Base-by-base conservation (phyloP, 2,329 filamentous ascomycete species). In the Coniochaeta sp. region DNA sequence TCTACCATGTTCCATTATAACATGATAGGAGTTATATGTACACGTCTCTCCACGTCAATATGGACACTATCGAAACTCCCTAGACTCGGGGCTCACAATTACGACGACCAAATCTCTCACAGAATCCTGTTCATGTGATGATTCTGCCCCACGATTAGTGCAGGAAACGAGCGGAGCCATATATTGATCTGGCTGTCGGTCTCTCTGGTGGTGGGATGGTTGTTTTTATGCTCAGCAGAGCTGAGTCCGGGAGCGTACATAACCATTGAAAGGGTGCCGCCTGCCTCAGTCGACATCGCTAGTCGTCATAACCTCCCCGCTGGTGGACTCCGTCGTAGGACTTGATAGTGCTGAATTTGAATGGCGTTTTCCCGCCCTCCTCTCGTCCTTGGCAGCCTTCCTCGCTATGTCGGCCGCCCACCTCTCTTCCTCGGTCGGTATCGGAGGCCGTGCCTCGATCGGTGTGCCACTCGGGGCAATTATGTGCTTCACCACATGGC, bases 401-500 rank as follows among this genome's bases (percentile, higher is more conserved):
- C 84, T 81, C 32, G 75, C 74, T 56, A 85, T 79, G 60, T 82
- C 79, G 58, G 78, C 75, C 14, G 71, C 79, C 66, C 85, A 78
- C 50, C 84, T 77, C 72, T 92, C 84, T 58, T 86, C 84, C 54
- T 84, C 72, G 0, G 80, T 85, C 28, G 88, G 87, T 12, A 95
- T 79, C 0, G 84, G 79, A 5, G 88, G 86, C 7, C 90, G 79
- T 59, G 83, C 79, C 30, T 85, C 79, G 58, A 90, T 83, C 2
- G 86, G 81, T 1, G 77, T 76, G 19, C 89, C 88, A 57, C 77
- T 78, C 2, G 89, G 90, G 3, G 89, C 87, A 62, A 93, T 82
- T 66, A 95, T 92, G 62, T 82, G 79, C 64, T 87, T 86, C 30
- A 95, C 86, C 38, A 93, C 86, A 68, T 93, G 89, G 28, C 85